Evolutionary conservation across 345 rosid genomes (phyloP).

Genomic region (Lepidium aucheri): DNA sequence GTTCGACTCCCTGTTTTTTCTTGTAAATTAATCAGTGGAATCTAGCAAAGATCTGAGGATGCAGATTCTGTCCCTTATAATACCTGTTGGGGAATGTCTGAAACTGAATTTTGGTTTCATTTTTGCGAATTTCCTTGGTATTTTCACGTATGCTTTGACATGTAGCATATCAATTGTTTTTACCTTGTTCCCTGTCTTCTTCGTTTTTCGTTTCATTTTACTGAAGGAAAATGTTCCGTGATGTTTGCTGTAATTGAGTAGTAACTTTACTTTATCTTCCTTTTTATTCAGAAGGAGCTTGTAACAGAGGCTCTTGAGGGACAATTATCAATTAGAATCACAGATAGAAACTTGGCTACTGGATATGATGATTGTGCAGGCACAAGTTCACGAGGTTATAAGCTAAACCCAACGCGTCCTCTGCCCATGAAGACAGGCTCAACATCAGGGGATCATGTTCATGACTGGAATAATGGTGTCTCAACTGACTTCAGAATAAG

Average conservation of each 20-base stretch:
- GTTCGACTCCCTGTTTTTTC: not conserved
- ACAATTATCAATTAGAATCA: conserved; percentile 20
- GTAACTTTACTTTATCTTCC: not conserved
- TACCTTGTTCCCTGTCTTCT: not conserved
- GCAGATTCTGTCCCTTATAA: not conserved
- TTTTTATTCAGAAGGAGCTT: conserved; percentile 2
- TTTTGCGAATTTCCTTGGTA: not conserved
- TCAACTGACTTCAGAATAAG: conserved; percentile 33
- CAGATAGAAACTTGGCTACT: conserved; percentile 28
- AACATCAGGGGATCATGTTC: conserved; percentile 12
- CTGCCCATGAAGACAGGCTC: conserved; percentile 1
- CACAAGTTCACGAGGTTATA: not conserved
- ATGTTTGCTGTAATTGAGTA: not conserved
- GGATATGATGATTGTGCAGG: conserved; percentile 15
- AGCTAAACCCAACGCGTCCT: conserved; percentile 2
- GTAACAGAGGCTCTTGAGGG: conserved; percentile 10
- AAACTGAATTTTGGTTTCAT: not conserved
- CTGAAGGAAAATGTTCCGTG: not conserved
- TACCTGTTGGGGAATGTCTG: not conserved
- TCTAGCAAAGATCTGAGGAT: conserved; percentile 4
- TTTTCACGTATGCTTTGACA: not conserved
- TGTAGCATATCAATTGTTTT: not conserved
- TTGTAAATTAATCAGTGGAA: not conserved
- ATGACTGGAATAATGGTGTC: conserved; percentile 16
- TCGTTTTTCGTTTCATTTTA: not conserved